Percentiles rank a stretch among this genome's conserved stretches.
Conservation (phyloP, 2,329 filamentous ascomycete species). For the Eutypella sp. region DNA sequence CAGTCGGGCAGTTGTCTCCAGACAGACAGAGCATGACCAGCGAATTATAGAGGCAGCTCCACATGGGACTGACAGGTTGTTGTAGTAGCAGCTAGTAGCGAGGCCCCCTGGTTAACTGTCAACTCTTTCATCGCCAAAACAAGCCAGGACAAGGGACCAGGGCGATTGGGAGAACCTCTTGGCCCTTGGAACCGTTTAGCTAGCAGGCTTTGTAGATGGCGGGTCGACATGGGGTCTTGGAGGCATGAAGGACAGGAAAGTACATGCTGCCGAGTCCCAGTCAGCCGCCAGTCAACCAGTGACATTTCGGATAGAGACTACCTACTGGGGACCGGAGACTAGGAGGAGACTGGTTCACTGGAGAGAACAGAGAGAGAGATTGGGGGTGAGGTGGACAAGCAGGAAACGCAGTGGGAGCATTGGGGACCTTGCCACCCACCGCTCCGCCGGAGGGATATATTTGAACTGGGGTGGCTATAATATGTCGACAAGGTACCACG, state of each 20-base stretch:
- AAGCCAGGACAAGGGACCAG: constrained; percentile 19
- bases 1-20: constrained; percentile 29
- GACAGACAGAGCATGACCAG: constrained; percentile 32
- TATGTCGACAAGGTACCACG: constrained; percentile 25
- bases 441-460: constrained; percentile 30
- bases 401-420: constrained; percentile 24
- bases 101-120: constrained; percentile 19
- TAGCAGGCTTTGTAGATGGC: constrained; percentile 24
- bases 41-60: constrained; percentile 28
- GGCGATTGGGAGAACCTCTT: neutral
- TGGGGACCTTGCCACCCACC: no score
- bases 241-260: constrained; percentile 6
- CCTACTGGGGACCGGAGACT: neutral
- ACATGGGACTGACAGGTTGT: constrained; percentile 22
- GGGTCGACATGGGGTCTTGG: constrained; percentile 19
- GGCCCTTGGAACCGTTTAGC: constrained; percentile 14
- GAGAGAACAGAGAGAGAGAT: no score
- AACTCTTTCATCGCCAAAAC: constrained; percentile 19
- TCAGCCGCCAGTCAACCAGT: no score
- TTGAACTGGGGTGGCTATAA: constrained; percentile 29
- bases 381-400: constrained; percentile 10
- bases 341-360: constrained; percentile 5
- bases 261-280: no score
- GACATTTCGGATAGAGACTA: no score
- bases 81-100: constrained; percentile 16